Conservation (phyloP, 805 yeast species). For the Yarrowia keelungensis region DNA sequence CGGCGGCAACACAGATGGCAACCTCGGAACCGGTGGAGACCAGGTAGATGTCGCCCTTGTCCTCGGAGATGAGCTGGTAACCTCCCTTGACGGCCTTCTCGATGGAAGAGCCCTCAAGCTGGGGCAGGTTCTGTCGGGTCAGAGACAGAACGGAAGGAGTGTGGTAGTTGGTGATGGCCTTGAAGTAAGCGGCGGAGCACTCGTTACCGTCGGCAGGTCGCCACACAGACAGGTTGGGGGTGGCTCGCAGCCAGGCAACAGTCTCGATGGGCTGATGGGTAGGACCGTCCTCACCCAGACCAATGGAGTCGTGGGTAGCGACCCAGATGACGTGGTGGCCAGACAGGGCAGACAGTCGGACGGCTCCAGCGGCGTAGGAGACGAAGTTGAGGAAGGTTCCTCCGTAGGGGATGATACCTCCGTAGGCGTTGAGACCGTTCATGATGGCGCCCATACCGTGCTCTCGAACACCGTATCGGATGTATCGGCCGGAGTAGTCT, state of each 20-base stretch:
- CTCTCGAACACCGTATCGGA: constrained; percentile 97
- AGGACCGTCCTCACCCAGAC: constrained; percentile 64
- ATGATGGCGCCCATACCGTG: constrained; percentile 98
- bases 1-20: constrained; percentile 78
- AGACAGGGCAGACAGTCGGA: constrained; percentile 57
- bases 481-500: constrained; percentile 61
- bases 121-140: constrained; percentile 82
- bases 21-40: constrained; percentile 97
- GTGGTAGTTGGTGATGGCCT: constrained; percentile 61
- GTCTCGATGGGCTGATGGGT: constrained; percentile 63
- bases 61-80: constrained; percentile 70
- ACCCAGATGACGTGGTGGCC: constrained; percentile 57
- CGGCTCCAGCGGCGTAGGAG: constrained; percentile 61
- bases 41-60: constrained; percentile 72
- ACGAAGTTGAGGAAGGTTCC: constrained; percentile 97
- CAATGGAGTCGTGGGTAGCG: constrained; percentile 63
- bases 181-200: constrained; percentile 60
- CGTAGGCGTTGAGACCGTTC: constrained; percentile 73
- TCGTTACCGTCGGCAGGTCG: constrained; percentile 62
- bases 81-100: constrained; percentile 97
- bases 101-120: constrained; percentile 87
- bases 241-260: constrained; percentile 57
- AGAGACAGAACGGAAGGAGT: constrained; percentile 76
- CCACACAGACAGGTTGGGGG: constrained; percentile 57
- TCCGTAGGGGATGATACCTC: constrained; percentile 87